A percentile compares a stretch with the other conserved stretches of the same genome.
Evolutionary conservation across 768 basidiomycete species (phyloP).

Genomic region (Leucocoprinus leucothites): DNA sequence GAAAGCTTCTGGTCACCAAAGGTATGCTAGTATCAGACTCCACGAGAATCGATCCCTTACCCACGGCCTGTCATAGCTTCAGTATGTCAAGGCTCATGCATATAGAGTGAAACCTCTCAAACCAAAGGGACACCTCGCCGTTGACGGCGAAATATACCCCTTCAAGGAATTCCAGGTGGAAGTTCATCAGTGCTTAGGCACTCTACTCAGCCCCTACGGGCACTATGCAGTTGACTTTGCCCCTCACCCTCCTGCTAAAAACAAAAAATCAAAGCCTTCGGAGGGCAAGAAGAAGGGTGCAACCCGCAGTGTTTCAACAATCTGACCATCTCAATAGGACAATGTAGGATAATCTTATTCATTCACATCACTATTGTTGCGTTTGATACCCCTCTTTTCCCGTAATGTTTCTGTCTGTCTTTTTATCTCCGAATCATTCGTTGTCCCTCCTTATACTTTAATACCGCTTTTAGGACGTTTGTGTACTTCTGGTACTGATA

Average conservation of each 20-base stretch:
- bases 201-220: conserved; percentile 61
- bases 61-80: conserved; percentile 40
- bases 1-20: conserved; percentile 57
- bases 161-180: conserved; percentile 78
- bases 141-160: conserved; percentile 80
- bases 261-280: neutral
- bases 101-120: conserved; percentile 67
- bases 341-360: conserved; percentile 9
- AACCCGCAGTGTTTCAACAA: neutral
- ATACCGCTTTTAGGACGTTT: conserved; percentile 1
- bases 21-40: conserved; percentile 32
- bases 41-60: neutral
- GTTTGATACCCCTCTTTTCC: conserved; percentile 5
- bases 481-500: conserved; percentile 2
- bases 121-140: conserved; percentile 51
- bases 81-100: conserved; percentile 70
- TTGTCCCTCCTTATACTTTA: conserved; percentile 2
- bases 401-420: too few species aligned
- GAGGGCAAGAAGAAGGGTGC: conserved; percentile 3
- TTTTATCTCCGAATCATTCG: neutral
- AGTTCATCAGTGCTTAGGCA: conserved; percentile 64
- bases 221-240: conserved; percentile 57
- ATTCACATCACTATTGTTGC: conserved; percentile 4
- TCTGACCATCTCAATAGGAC: neutral
- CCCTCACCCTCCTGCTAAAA: conserved; percentile 17